Base-by-base conservation (phyloP, 495 filamentous ascomycete species). In the Pseudevernia furfuracea region DNA sequence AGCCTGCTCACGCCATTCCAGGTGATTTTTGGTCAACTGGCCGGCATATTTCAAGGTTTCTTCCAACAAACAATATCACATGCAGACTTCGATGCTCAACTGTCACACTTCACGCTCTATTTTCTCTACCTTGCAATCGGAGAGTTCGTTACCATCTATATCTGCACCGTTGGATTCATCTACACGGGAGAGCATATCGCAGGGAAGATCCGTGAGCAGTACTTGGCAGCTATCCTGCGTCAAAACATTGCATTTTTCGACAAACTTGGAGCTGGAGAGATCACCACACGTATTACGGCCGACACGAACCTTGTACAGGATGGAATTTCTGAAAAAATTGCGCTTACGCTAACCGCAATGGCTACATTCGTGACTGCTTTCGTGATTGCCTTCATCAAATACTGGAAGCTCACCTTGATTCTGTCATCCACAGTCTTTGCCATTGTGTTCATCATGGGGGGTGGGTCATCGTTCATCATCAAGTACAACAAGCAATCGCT, bases 91-190 rank as follows among this genome's bases (percentile, higher is more conserved):
- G 78, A 81, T 46, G 46, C 72, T 65, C 72, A 87, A 67, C 76
- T 96, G 60, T 73, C 73, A 28, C 79, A 79, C 41, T 83, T 89
- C 66, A 89, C 91, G 32, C 74, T 96, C 23, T 97, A 96, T 71
- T 96, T 96, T 61, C 76, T 97, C 17, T 97, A 96, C 72, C 82
- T 97, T 48, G 94, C 85, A 34, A 87, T 97, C 60, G 92, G 78
- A 59, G 89, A 96, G 71, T 96, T 96, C 65, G 75, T 89, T 36
- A 87, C 85, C 1, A 80, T 91, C 57, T 97, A 96, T 71, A 75
- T 92, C 62, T 82, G 85, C 28, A 96, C 91, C 1, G 86, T 93
- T 30, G 90, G 89, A 6, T 97, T 94, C 77, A 95, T 96, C 70
- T 96, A 97, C 72, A 90, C 89, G 0, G 94, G 93, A 62, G 94